These are phyloP conservation scores for Boletus edulis DNA, from an alignment of 768 basidiomycete genomes.

Conservation along the genomic window DNA sequence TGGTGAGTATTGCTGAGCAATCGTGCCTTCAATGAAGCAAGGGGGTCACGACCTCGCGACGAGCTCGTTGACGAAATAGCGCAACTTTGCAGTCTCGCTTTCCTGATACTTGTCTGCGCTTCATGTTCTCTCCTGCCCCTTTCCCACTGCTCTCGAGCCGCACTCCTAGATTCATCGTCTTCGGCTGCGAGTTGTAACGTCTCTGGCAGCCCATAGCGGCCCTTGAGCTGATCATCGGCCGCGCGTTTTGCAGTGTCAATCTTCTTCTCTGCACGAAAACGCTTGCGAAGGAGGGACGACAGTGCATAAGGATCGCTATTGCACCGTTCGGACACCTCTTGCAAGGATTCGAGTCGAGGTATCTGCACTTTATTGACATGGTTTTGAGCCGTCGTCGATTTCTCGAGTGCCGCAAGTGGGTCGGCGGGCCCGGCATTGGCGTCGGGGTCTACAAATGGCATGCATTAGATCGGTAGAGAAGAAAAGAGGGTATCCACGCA, in stretches of 20 bases:
- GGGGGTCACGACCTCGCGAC: conserved; percentile 28
- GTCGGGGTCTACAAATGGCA: conserved; percentile 61
- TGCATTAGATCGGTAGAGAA: neutral
- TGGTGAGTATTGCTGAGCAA: conserved; percentile 56
- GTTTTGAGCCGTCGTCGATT: conserved; percentile 76
- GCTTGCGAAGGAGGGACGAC: conserved; percentile 70
- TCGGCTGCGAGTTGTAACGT: conserved; percentile 64
- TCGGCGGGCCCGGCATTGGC: conserved; percentile 62
- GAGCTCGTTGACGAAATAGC: conserved; percentile 16
- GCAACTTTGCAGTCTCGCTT: conserved; percentile 41
- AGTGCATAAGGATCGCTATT: conserved; percentile 86
- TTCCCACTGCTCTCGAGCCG: conserved; percentile 65
- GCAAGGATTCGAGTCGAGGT: conserved; percentile 79
- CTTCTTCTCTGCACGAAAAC: conserved; percentile 87
- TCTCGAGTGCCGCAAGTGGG: conserved; percentile 86
- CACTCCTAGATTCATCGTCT: conserved; percentile 53
- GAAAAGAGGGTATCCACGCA: conserved; percentile 26
- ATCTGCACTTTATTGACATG: conserved; percentile 69
- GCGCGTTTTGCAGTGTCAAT: conserved; percentile 63
- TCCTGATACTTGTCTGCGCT: conserved; percentile 45
- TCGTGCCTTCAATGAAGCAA: conserved; percentile 49
- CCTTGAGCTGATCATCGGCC: conserved; percentile 70
- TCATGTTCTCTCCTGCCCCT: conserved; percentile 48
- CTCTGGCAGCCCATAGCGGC: conserved; percentile 74
- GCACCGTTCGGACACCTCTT: conserved; percentile 71